A percentile compares a stretch with the other conserved stretches of the same genome.
These are phyloP conservation scores for Debaryomyces fabryi DNA, from an alignment of 1,139 yeast genomes.

Conservation along the genomic window DNA sequence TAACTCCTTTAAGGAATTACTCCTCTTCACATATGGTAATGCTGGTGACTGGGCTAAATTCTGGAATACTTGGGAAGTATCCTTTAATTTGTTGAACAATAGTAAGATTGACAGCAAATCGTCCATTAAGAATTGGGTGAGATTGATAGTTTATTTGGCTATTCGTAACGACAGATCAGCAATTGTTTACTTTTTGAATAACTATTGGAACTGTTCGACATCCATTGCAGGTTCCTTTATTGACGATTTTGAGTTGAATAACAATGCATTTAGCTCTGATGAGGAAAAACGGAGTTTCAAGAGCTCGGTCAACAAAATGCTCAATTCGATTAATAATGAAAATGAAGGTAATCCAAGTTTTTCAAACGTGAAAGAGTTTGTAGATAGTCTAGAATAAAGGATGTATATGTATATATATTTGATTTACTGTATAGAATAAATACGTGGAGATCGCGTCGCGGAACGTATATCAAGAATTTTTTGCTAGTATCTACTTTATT, in stretches of 20 bases:
- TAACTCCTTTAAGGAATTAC: slow-evolving; percentile 32
- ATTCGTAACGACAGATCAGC: slow-evolving; percentile 31
- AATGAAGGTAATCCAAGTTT: slow-evolving; percentile 12
- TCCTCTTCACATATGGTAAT: slow-evolving; percentile 43
- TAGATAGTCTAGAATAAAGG: slow-evolving; percentile 12
- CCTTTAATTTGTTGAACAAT: slow-evolving; percentile 18
- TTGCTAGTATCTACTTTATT: not conserved
- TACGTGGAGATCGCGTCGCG: slow-evolving; percentile 10
- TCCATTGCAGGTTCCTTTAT: slow-evolving; percentile 29
- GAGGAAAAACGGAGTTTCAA: slow-evolving; percentile 27
- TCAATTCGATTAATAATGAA: slow-evolving; percentile 18
- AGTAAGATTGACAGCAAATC: slow-evolving; percentile 10
- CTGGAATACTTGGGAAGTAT: slow-evolving; percentile 44
- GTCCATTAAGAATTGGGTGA: slow-evolving; percentile 30
- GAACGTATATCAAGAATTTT: not conserved
- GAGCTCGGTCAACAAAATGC: slow-evolving; percentile 23
- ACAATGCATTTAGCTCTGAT: slow-evolving; percentile 21
- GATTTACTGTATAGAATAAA: slow-evolving; percentile 9
- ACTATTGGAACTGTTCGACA: slow-evolving; percentile 32
- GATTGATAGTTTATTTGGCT: slow-evolving; percentile 39
- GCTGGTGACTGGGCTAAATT: slow-evolving; percentile 41
- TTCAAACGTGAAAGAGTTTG: slow-evolving; percentile 12
- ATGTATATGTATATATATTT: not conserved
- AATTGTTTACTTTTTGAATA: slow-evolving; percentile 33
- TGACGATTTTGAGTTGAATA: slow-evolving; percentile 21